Evolutionary conservation across 23 red algal genomes (phyloP).

Genomic region (Gracilaria gracilis): DNA sequence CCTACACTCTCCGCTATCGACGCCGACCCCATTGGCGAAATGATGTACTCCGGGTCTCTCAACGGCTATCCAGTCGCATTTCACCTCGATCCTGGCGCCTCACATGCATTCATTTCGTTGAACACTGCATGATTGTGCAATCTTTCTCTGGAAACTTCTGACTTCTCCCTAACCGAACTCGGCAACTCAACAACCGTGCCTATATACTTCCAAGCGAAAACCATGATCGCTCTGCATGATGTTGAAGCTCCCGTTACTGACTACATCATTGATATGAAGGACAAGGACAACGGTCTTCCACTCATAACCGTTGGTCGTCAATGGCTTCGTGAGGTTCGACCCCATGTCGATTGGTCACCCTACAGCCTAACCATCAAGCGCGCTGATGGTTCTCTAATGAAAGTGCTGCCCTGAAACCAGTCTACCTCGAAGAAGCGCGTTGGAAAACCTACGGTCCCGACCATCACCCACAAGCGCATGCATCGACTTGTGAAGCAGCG

Average conservation of each 20-base stretch:
- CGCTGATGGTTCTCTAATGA: background rate
- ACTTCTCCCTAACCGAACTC: background rate
- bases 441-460: background rate
- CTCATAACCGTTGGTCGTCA: background rate
- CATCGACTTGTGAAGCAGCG: background rate
- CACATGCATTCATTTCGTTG: constrained; percentile 29
- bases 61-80: background rate
- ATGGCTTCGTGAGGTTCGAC: background rate
- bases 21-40: background rate
- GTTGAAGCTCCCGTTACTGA: background rate
- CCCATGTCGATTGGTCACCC: background rate
- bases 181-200: background rate
- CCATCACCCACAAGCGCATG: background rate
- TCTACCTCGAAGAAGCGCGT: background rate
- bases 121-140: background rate
- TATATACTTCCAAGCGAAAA: background rate
- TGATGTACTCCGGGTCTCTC: background rate
- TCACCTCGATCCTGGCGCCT: constrained; percentile 26
- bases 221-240: background rate
- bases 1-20: background rate
- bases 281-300: background rate
- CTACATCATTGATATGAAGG: constrained; percentile 12
- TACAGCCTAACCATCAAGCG: constrained; percentile 16
- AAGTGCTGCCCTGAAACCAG: background rate
- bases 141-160: background rate